Evolutionary conservation across 2,329 filamentous ascomycete genomes (phyloP), one percentile per base, ranked within the genome.

Genomic region (Fusarium anthophilum): DNA sequence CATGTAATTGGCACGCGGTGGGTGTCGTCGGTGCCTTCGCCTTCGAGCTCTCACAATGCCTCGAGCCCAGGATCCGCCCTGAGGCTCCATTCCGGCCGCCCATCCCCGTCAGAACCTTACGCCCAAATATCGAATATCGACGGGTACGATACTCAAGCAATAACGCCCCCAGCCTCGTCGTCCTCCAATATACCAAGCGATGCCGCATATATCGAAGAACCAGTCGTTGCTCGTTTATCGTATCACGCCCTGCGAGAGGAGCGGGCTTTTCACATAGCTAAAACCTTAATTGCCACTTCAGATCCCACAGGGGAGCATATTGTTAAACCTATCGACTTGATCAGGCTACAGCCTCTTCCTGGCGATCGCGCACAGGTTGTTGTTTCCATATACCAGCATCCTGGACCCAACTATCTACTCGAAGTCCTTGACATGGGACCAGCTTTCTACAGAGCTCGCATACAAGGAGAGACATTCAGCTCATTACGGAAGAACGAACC

Each of bases 181-280:
- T 57, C 86, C 81, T 62, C 83, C 78, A 70, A 80, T 77, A 48
- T 74, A 73, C 78, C 79, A 63, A 60, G 76, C 82, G 87, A 91
- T 78, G 83, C 87, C 71, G 85, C 86, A 47, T 89, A 88, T 69
- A 78, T 90, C 50, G 92, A 90, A 82, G 87, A 91, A 70, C 88
- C 89, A 13, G 91, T 98, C 11, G 86, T 98, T 35, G 96, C 95
- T 48, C 91, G 94, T 28, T 87, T 98, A 50, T 98, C 95, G 1
- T 92, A 90, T 70, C 94, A 98, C 82, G 88, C 92, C 22, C 86
- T 98, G 59, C 91, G 95, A 13, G 90, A 98, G 76, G 95, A 98
- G 84, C 88, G 95, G 70, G 92, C 96, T 65, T 98, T 93, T 79
- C 93, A 97, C 77, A 93, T 96, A 75, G 90, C 92, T 79, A 94